Percentiles rank a stretch among this genome's conserved stretches.
phyloP scores from a whole-genome alignment of 2,329 filamentous ascomycete species.

The Colletotrichum nymphaeae region DNA sequence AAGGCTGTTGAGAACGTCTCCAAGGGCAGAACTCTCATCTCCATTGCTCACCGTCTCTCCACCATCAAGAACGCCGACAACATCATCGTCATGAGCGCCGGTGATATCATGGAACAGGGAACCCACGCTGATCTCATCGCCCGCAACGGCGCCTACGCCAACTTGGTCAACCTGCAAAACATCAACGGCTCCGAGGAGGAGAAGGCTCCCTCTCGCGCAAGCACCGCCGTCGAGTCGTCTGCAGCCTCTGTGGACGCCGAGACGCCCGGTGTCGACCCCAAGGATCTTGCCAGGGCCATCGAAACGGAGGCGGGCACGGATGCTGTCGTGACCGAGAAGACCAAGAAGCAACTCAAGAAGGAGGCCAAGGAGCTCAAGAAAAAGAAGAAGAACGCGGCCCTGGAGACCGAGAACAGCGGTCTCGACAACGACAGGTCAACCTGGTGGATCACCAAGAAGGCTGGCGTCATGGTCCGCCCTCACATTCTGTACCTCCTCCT shows the following conservation, averaged over 20 bases:
- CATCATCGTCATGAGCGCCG: slow-evolving; percentile 73
- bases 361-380: slow-evolving; percentile 45
- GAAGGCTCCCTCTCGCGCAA: slow-evolving; percentile 44
- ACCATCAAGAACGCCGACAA: slow-evolving; percentile 72
- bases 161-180: slow-evolving; percentile 60
- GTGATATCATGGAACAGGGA: slow-evolving; percentile 70
- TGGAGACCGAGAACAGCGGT: slow-evolving; percentile 47
- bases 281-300: slow-evolving; percentile 13
- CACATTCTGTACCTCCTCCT: slow-evolving; percentile 52
- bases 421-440: slow-evolving; percentile 53
- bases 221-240: slow-evolving; percentile 47
- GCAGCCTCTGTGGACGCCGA: slow-evolving; percentile 52
- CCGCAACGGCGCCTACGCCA: slow-evolving; percentile 62
- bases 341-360: slow-evolving; percentile 44
- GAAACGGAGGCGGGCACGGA: slow-evolving; percentile 38
- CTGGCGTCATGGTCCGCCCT: slow-evolving; percentile 51
- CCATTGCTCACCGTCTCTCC: slow-evolving; percentile 72
- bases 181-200: slow-evolving; percentile 46
- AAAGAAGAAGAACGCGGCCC: slow-evolving; percentile 42
- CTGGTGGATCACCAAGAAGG: slow-evolving; percentile 51
- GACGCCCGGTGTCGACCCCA: slow-evolving; percentile 39
- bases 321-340: slow-evolving; percentile 54
- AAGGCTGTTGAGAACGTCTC: slow-evolving; percentile 56
- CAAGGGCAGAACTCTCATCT: slow-evolving; percentile 68
- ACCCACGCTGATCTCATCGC: slow-evolving; percentile 68